Base-by-base conservation (phyloP, 306 rosid genomes). In the Hippophae gyantsensis region DNA sequence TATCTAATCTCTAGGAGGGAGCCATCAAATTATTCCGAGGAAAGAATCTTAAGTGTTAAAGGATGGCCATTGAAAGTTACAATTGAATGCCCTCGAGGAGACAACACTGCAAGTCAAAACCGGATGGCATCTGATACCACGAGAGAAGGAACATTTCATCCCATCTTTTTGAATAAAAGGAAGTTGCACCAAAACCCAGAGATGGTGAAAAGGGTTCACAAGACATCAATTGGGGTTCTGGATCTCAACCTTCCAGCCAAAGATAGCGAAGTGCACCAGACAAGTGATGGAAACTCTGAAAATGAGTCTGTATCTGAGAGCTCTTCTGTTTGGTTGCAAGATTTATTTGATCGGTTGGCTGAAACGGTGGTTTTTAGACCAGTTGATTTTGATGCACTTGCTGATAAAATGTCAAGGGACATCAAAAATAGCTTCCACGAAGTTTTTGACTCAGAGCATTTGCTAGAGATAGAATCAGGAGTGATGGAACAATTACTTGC, bases 221-320 rank as follows among this genome's bases (percentile, higher is more conserved):
- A 66, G 51, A 43, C 69, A 18, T 80, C 89, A 18, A 78, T 60
- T 23, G 64, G 79, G 73, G 66, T 48, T 60, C 78, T 88, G 66
- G 97, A 92, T 75, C 84, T 92, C 78, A 92, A 92, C 77, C 88
- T 82, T 60, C 96, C 99, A 13, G 96, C 97, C 3, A 89, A 81
- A 69, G 89, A 83, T 38, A 73, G 61, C 42, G 83, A 72, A 55
- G 61, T 51, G 48, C 76, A 68, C 42, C 78, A 74, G 41, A 49
- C 50, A 6, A 75, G 69, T 9, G 74, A 67, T 13, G 72, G 67
- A 52, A 67, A 58, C 67, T 56, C 70, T 0, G 84, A 80, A 64
- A 62, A 72, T 42, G 85, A 69, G 66, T 52, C 74, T 54, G 40
- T 32, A 26, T 51, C 77, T 0, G 81, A 70, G 62, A 79, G 58